Base-by-base conservation (phyloP, 2,329 filamentous ascomycete species). In the Blumeria graminis region DNA sequence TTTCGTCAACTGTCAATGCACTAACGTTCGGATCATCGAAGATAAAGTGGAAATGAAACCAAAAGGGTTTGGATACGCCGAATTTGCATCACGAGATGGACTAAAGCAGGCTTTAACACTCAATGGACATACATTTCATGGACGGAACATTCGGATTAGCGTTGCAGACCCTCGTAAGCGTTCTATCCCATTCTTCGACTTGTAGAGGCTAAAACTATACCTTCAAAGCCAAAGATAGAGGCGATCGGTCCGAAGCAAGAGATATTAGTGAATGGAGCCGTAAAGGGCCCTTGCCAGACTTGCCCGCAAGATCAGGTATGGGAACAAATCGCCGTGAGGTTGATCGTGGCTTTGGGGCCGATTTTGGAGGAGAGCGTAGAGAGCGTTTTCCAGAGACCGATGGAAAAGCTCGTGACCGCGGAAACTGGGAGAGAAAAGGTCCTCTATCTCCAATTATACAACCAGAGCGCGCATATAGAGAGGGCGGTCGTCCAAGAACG, bases 31-130 rank as follows among this genome's bases (percentile, higher is more conserved):
- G 65, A 88, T 98, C 65, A 94, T 98, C 61, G 90, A 95, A 73
- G 93, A 98, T 71, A 92, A 90, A 67, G 76, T 94, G 69, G 84
- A 92, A 67, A 81, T 84, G 70, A 88, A 89, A 66, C 92, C 92
- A 62, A 98, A 98, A 75, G 92, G 92, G 53, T 98, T 98, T 65
- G 92, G 90, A 60, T 98, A 98, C 69, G 90, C 94, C 62, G 92
- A 98, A 70, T 98, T 98, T 66, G 80, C 76, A 62, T 82, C 80
- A 55, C 72, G 92, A 48, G 90, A 96, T 54, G 90, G 90, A 58
- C 74, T 98, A 65, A 93, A 94, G 74, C 84, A 88, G 71, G 92
- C 92, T 57, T 77, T 98, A 61, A 79, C 81, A 58, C 77, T 92
- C 60, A 89, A 89, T 65, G 86, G 87, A 64, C 75, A 80, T 59